A percentile compares a stretch with the other conserved stretches of the same genome.
Evolutionary conservation across 805 yeast species (phyloP).

Genomic region (Grigorovia yakushimaensis): DNA sequence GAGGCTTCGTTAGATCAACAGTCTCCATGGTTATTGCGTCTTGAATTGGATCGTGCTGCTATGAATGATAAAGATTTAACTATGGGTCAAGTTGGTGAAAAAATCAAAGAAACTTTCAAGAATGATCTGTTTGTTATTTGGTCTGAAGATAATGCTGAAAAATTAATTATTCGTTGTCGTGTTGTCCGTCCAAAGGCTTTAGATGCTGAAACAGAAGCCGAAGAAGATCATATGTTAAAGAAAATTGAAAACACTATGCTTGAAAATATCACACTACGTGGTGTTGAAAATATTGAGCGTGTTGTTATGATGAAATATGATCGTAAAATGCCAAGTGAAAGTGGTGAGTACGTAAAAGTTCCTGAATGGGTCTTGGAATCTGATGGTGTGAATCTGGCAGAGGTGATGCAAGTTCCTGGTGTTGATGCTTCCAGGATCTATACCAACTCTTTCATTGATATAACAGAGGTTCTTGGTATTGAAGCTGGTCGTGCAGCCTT

Average conservation of each 20-base stretch:
- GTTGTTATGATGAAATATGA: slow-evolving; percentile 86
- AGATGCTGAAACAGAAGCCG: slow-evolving; percentile 90
- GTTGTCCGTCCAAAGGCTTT: slow-evolving; percentile 89
- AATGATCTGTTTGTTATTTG: slow-evolving; percentile 95
- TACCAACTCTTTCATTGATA: slow-evolving; percentile 90
- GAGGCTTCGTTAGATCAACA: slow-evolving; percentile 90
- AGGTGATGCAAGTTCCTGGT: slow-evolving; percentile 97
- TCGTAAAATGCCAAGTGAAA: slow-evolving; percentile 81
- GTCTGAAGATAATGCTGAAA: slow-evolving; percentile 98
- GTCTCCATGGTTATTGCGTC: slow-evolving; percentile 94
- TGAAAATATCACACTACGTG: slow-evolving; percentile 88
- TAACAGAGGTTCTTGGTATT: slow-evolving; percentile 81
- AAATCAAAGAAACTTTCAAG: slow-evolving; percentile 83
- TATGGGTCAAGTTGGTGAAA: slow-evolving; percentile 96
- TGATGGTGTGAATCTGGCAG: slow-evolving; percentile 93
- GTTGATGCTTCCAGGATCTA: slow-evolving; percentile 76
- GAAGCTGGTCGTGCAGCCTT: slow-evolving; percentile 96
- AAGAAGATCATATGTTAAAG: slow-evolving; percentile 93
- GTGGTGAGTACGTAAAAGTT: slow-evolving; percentile 81
- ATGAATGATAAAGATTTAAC: slow-evolving; percentile 97
- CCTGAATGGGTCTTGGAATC: slow-evolving; percentile 99
- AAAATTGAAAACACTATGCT: slow-evolving; percentile 94
- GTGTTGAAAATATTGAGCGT: slow-evolving; percentile 88
- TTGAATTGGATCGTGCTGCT: slow-evolving; percentile 90
- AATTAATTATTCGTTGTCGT: slow-evolving; percentile 94